Conservation (phyloP, 495 filamentous ascomycete species). For the Penicillium pancosmium region DNA sequence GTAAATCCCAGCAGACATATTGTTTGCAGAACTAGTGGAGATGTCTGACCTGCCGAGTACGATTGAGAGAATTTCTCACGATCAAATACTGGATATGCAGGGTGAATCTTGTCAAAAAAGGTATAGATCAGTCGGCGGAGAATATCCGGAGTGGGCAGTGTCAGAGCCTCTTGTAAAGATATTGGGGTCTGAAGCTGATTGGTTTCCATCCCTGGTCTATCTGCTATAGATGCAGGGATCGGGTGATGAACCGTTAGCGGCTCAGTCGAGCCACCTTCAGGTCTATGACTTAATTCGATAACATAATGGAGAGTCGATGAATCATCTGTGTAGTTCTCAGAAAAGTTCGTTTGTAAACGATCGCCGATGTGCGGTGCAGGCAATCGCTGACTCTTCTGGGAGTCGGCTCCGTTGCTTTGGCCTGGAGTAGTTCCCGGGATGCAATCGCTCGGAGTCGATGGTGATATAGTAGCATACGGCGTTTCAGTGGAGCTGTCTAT, state of each 20-base stretch:
- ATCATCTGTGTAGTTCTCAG: not conserved
- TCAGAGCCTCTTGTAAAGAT: constrained; percentile 15
- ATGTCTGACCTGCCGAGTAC: constrained; percentile 8
- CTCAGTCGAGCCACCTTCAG: constrained; percentile 8
- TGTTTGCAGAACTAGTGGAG: not conserved
- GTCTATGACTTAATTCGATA: constrained; percentile 9
- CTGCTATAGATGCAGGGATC: constrained; percentile 16
- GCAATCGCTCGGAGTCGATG: not conserved
- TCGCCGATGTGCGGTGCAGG: constrained; percentile 2
- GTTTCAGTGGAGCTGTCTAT: not conserved
- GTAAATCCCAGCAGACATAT: not conserved
- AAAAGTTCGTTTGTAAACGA: not conserved
- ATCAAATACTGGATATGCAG: constrained; percentile 23
- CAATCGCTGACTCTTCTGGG: not conserved
- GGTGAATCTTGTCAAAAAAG: constrained; percentile 18
- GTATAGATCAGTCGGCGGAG: constrained; percentile 9
- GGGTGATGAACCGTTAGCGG: constrained; percentile 16
- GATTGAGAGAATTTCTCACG: constrained; percentile 10
- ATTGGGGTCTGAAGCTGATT: constrained; percentile 7
- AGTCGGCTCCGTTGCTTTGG: not conserved
- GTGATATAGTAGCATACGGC: not conserved
- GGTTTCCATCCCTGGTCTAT: constrained; percentile 2
- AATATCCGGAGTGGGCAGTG: constrained; percentile 7
- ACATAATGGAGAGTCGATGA: constrained; percentile 10
- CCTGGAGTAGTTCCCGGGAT: not conserved